phyloP scores from a whole-genome alignment of 768 basidiomycete genomes.

The Pleurotus pulmonarius region DNA sequence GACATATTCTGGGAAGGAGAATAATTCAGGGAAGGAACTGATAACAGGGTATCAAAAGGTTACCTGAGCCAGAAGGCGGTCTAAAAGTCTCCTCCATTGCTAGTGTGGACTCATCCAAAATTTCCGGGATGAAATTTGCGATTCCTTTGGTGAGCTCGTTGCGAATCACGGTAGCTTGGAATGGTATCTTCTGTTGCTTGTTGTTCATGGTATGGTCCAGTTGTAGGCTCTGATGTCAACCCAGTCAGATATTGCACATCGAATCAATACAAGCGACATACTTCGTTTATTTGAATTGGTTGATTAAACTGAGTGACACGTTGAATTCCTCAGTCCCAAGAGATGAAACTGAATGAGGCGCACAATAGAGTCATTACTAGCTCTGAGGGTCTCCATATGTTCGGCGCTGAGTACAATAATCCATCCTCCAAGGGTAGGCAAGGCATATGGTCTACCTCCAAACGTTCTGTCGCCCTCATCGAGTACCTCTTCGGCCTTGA shows the following conservation, averaged over 20 bases:
- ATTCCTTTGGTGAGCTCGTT: conserved; percentile 34
- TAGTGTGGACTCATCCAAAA: conserved; percentile 30
- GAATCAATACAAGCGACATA: background rate
- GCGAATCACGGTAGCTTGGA: conserved; percentile 29
- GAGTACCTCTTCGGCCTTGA: conserved; percentile 26
- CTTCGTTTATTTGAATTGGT: conserved; percentile 28
- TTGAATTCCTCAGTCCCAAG: background rate
- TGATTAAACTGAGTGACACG: conserved; percentile 26
- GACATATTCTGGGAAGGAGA: conserved; percentile 13
- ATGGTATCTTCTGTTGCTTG: conserved; percentile 28
- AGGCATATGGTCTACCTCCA: conserved; percentile 24
- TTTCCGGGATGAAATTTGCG: conserved; percentile 30
- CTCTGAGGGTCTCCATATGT: conserved; percentile 25
- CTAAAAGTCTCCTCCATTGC: conserved; percentile 26
- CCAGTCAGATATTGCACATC: no score
- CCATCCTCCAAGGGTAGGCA: conserved; percentile 33
- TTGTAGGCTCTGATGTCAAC: conserved; percentile 26
- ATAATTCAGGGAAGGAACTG: background rate
- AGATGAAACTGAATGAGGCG: conserved; percentile 5
- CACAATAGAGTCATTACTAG: conserved; percentile 30
- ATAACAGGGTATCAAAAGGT: background rate
- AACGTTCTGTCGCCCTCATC: conserved; percentile 25
- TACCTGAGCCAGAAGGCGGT: conserved; percentile 11
- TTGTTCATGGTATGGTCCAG: conserved; percentile 33
- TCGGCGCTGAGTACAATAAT: conserved; percentile 29